Evolutionary conservation across 371 early-diverging fungal genomes (phyloP), one percentile per base, ranked within the genome.

Genomic region (Mortierella sp.): DNA sequence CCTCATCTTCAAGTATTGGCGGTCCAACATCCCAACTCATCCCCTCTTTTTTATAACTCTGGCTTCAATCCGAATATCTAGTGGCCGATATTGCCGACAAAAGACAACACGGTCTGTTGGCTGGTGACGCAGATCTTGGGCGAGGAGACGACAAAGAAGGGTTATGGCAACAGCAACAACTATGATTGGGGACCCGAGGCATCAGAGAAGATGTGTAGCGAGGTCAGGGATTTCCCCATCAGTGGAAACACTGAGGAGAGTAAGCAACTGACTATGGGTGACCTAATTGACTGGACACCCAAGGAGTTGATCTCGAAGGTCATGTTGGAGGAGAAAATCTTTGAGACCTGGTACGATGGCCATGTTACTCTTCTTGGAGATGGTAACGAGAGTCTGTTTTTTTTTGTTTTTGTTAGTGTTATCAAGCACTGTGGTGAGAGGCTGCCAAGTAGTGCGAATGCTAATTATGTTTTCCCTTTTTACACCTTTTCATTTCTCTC

Each of bases 181-280:
- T 48, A 48, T 2, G 67, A 67, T 31, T 67, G 67, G 67, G 67
- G 67, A n/a, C n/a, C 48, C 8, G 67, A 67, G 47, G n/a, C 45
- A 4, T 48, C 67, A 1, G 67, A 26, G 13, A 16, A 43, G 22
- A 67, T 67, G 67, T 67, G 67, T 29, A 48, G 50, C 13, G 50
- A 48, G 50, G 50, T 67, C 13, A 24, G 67, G 26, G 34, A 67
- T n/a, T 67, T 67, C 34, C 45, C 22, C 19, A 39, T 64, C 24
- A n/a, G n/a, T n/a, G n/a, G n/a, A n/a, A 22, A 13, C 5, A 22
- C 5, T 39, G 64, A n/a, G n/a, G n/a, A n/a, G n/a, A 24, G 24
- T 7, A 22, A 22, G 7, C 5, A 22, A 16, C 39, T 14, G 19
- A 48, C 67, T 10, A 19, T 67, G 22, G 67, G 67, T 13, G 50